phyloP scores from a whole-genome alignment of 2,329 filamentous ascomycete species.

The Monosporascus sp. region DNA sequence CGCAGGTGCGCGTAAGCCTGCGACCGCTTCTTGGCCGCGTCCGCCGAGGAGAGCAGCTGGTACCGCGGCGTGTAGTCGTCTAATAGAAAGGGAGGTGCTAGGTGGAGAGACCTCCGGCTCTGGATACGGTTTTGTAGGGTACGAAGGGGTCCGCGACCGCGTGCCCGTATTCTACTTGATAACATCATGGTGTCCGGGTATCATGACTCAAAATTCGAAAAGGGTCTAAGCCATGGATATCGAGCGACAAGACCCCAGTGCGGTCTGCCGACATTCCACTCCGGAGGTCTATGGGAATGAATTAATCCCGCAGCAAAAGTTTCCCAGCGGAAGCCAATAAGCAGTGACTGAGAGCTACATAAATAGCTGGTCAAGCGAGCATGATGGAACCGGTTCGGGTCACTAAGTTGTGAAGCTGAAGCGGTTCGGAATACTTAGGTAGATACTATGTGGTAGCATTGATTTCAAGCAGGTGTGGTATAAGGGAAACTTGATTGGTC shows the following conservation, averaged over 20 bases:
- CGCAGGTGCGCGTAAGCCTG: constrained; percentile 68
- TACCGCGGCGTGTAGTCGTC: constrained; percentile 71
- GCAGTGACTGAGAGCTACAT: no score
- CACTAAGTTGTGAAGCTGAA: no score
- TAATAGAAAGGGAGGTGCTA: constrained; percentile 63
- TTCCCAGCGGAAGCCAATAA: no score
- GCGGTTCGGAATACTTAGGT: no score
- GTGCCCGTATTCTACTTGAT: constrained; percentile 13
- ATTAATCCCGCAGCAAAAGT: no score
- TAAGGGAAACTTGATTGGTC: not conserved
- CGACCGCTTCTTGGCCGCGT: constrained; percentile 69
- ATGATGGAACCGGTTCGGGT: no score
- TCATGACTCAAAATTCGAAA: constrained; percentile 5
- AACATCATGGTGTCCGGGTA: constrained; percentile 12
- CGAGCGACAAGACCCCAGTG: not conserved
- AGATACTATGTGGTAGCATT: not conserved
- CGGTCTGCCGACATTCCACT: no score
- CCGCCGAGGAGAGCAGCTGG: constrained; percentile 59
- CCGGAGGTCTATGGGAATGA: no score
- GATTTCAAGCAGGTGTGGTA: not conserved
- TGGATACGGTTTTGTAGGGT: not conserved
- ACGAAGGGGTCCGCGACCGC: not conserved
- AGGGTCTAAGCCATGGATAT: not conserved
- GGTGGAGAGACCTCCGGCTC: constrained; percentile 35
- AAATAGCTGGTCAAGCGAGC: no score